Percentiles rank a stretch among this genome's conserved stretches.
Evolutionary conservation across 176 grass and related monocot genomes (phyloP).

Genomic region (Triticum timopheevii): DNA sequence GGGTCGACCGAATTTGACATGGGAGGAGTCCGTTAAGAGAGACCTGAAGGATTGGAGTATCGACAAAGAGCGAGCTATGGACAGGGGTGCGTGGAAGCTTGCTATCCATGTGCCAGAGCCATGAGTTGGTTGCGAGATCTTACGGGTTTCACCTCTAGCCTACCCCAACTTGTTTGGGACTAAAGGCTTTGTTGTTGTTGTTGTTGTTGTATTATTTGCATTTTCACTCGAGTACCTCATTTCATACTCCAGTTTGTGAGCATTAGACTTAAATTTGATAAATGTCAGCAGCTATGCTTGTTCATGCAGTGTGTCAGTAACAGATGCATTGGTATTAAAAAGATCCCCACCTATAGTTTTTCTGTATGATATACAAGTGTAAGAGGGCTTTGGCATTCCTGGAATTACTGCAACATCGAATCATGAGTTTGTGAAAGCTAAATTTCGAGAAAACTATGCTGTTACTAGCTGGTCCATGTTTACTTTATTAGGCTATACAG

Average conservation of each 20-base stretch:
- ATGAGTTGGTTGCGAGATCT: no score
- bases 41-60: no score
- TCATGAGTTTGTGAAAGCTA: not conserved
- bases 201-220: not conserved
- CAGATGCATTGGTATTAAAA: not conserved
- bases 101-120: no score
- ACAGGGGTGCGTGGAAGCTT: no score
- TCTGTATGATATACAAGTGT: not conserved
- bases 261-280: slow-evolving; percentile 6
- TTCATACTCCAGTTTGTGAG: not conserved
- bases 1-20: no score
- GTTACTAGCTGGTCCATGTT: not conserved
- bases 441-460: not conserved
- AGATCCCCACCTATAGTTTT: not conserved
- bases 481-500: not conserved
- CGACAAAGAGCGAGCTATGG: no score
- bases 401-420: slow-evolving; percentile 11
- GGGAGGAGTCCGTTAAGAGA: no score
- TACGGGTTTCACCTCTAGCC: no score
- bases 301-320: not conserved
- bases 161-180: no score
- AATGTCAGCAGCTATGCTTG: not conserved
- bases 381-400: not conserved
- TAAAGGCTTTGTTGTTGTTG: no score
- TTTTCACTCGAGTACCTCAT: not conserved